Percentiles rank a stretch among this genome's conserved stretches.
Evolutionary conservation across 23 red algal genomes (phyloP).

Genomic region (Gracilaria gracilis): DNA sequence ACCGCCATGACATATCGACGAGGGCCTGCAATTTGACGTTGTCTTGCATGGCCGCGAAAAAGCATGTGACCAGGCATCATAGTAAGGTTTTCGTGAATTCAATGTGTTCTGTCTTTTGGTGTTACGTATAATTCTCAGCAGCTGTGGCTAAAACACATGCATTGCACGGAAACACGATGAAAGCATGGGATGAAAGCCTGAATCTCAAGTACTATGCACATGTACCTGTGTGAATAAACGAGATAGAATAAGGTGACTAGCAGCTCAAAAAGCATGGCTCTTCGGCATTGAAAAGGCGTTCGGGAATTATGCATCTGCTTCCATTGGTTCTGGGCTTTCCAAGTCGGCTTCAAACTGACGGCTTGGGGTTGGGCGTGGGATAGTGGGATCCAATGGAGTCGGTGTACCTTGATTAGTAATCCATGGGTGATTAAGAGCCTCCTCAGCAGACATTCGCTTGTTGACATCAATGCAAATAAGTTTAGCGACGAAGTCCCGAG

Average conservation of each 20-base stretch:
- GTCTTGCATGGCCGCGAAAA: no score
- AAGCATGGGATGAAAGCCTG: not conserved
- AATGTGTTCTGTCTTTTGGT: no score
- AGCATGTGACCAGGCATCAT: no score
- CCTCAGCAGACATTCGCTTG: constrained; percentile 63
- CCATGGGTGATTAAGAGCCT: constrained; percentile 88
- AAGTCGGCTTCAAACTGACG: not conserved
- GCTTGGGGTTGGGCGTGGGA: constrained; percentile 6
- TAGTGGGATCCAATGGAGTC: constrained; percentile 12
- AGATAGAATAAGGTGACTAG: not conserved
- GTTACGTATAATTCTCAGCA: no score
- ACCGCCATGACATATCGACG: no score
- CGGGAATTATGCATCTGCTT: not conserved
- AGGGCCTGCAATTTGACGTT: no score
- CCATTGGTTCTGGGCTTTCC: not conserved
- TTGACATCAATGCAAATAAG: constrained; percentile 79
- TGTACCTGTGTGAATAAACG: not conserved
- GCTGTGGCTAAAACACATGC: no score
- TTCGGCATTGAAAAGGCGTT: not conserved
- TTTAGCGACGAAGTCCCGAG: constrained; percentile 70
- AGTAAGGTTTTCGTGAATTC: no score
- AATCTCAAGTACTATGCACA: no score
- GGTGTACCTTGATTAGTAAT: constrained; percentile 61
- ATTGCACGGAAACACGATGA: not conserved
- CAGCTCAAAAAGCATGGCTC: not conserved